A percentile compares a stretch with the other conserved stretches of the same genome.
Conservation (phyloP, 2,329 filamentous ascomycete species). For the Sclerotiophoma versabilis region DNA sequence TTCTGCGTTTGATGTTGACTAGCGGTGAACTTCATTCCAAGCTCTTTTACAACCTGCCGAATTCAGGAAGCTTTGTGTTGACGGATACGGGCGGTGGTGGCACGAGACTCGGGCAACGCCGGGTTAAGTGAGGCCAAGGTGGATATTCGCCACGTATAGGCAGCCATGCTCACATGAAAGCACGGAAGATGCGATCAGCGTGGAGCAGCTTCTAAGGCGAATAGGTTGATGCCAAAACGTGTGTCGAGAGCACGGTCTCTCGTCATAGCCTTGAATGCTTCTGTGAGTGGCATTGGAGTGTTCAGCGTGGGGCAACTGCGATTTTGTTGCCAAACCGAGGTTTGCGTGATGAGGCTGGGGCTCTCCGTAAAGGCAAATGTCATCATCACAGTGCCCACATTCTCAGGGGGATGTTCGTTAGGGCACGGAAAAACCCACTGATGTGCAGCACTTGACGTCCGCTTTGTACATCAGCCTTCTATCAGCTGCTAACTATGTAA, state of each 20-base stretch:
- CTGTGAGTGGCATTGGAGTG: neutral
- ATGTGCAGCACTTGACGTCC: conserved; percentile 14
- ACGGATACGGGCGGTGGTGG: neutral
- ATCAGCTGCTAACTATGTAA: conserved; percentile 5
- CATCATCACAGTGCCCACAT: conserved; percentile 8
- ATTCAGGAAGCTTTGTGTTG: neutral
- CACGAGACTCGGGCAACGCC: conserved; percentile 1
- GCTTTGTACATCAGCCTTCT: conserved; percentile 14
- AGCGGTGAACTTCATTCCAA: conserved; percentile 6
- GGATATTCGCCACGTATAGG: conserved; percentile 15
- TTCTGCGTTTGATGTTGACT: neutral
- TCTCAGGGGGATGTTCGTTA: neutral
- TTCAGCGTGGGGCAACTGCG: neutral
- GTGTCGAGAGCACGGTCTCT: neutral
- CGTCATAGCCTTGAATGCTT: neutral
- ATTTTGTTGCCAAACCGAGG: neutral
- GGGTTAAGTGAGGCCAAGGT: neutral
- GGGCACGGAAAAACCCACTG: conserved; percentile 5
- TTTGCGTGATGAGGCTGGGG: neutral
- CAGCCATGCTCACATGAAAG: neutral
- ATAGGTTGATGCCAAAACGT: neutral
- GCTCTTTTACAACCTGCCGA: conserved; percentile 11
- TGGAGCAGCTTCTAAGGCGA: neutral
- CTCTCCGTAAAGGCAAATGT: conserved; percentile 1
- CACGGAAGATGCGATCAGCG: no score